Evolutionary conservation across 1,139 yeast genomes (phyloP), one percentile per base, ranked within the genome.

Genomic region (Pichia sp.): DNA sequence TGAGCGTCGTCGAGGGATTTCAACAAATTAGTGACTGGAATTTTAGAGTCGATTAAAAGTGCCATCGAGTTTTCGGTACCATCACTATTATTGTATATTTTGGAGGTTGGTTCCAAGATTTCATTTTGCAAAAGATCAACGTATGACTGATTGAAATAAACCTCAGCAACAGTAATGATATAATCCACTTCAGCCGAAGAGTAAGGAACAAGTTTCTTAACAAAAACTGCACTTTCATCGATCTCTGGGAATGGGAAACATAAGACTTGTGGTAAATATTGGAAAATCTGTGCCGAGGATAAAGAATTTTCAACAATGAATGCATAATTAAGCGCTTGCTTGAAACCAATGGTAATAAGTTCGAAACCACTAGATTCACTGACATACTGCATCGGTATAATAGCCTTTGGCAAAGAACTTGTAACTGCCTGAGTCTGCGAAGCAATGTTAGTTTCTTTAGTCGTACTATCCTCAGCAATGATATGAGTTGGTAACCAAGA

Each of bases 81-180:
- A 55, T 76, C 77, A 13, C 79, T 74, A 61, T 80, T 80, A 49
- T 73, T 62, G 69, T 82, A 86, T 45, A 87, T 63, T 34, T 61
- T 57, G 6, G 90, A 84, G 13, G 70, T 63, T 0, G 72, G 52
- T 56, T 79, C 70, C 50, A 72, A 69, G 45, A 87, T 69, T 49
- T 74, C 69, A 41, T 67, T 67, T 55, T 78, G 77, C 62, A 87
- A 74, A 0, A 72, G 67, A 13, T 66, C 64, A 16, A 84, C 73
- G 15, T 77, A 71, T 13, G 69, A 68, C n/a, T 72, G 67, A 49
- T 89, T 89, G 75, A 84, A 85, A 65, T 83, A 85, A 53, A 85
- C 87, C 67, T 84, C 88, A 16, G 93, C 93, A 58, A 87, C 87
- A 0, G 92, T 84, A 54, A 85, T 84, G 47, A 86, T 78, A 67